phyloP scores from a whole-genome alignment of 2,329 filamentous ascomycete genomes.

The Endothia cerciana region DNA sequence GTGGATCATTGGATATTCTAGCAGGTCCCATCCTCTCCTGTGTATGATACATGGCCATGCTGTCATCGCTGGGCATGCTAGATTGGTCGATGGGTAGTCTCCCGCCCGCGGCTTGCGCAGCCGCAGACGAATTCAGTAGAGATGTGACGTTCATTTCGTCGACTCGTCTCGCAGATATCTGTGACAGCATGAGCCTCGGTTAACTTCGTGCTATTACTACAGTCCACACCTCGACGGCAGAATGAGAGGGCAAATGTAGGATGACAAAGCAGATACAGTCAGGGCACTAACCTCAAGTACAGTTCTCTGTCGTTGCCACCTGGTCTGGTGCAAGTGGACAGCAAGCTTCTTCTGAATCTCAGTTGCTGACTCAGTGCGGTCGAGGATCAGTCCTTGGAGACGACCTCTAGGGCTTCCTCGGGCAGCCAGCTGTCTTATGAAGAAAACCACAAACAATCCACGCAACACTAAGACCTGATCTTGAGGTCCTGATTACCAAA shows the following conservation, averaged over 20 bases:
- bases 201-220: neutral
- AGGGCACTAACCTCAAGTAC: slow-evolving; percentile 16
- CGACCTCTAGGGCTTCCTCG: slow-evolving; percentile 15
- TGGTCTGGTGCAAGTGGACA: slow-evolving; percentile 1
- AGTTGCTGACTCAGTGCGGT: slow-evolving; percentile 5
- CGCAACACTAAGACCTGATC: slow-evolving; percentile 9
- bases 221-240: neutral
- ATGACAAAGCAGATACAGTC: neutral
- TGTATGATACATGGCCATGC: slow-evolving; percentile 17
- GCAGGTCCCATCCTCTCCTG: slow-evolving; percentile 16
- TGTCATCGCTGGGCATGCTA: slow-evolving; percentile 21
- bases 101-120: slow-evolving; percentile 28
- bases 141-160: slow-evolving; percentile 45
- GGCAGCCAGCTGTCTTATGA: slow-evolving; percentile 30
- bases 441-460: slow-evolving; percentile 25
- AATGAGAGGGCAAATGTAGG: neutral
- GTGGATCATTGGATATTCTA: slow-evolving; percentile 36
- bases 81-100: slow-evolving; percentile 18
- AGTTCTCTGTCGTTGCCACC: neutral
- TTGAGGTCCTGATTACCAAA: slow-evolving; percentile 1
- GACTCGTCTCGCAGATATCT: slow-evolving; percentile 12
- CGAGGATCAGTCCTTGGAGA: neutral
- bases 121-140: slow-evolving; percentile 43
- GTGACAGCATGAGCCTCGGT: slow-evolving; percentile 2
- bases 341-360: neutral